Conservation (phyloP, 108 stramenopile species). For the Cyclotella distinguenda region DNA sequence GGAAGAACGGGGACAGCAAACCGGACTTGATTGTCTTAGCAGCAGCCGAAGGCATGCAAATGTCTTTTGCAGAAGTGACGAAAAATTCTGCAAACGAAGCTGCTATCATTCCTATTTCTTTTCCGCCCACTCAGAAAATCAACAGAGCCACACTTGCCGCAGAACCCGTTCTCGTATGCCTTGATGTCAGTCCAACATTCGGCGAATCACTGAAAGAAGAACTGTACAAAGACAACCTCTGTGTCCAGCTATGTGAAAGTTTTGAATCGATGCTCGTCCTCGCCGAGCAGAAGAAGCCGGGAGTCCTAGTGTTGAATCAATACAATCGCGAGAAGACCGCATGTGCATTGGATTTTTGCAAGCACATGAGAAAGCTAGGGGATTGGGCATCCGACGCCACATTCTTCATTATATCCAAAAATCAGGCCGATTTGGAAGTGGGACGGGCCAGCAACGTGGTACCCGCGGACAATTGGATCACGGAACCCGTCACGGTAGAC, state of each 20-base stretch:
- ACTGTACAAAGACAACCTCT: conserved; percentile 9
- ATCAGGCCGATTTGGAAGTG: conserved; percentile 12
- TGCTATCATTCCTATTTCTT: background rate
- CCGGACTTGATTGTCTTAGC: conserved; percentile 1
- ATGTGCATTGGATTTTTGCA: conserved; percentile 25
- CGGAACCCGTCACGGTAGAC: background rate
- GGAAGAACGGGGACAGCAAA: conserved; percentile 2
- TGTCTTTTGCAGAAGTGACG: background rate
- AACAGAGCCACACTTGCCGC: background rate
- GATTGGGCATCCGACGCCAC: conserved; percentile 33
- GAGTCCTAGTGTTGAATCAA: conserved; percentile 23
- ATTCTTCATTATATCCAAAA: conserved; percentile 23
- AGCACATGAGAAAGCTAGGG: conserved; percentile 16
- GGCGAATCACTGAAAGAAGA: background rate
- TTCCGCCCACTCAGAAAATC: background rate
- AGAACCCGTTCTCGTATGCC: conserved; percentile 3
- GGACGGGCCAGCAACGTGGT: conserved; percentile 2
- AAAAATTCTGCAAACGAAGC: background rate
- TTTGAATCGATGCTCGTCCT: background rate
- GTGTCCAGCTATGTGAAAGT: conserved; percentile 2
- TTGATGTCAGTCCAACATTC: conserved; percentile 9
- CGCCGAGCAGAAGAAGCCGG: conserved; percentile 4
- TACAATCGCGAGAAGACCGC: background rate
- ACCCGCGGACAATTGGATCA: conserved; percentile 7
- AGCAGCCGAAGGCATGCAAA: conserved; percentile 9